A percentile compares a stretch with the other conserved stretches of the same genome.
phyloP scores from a whole-genome alignment of 1,284 basidiomycete genomes.

The Hemileia vastatrix region DNA sequence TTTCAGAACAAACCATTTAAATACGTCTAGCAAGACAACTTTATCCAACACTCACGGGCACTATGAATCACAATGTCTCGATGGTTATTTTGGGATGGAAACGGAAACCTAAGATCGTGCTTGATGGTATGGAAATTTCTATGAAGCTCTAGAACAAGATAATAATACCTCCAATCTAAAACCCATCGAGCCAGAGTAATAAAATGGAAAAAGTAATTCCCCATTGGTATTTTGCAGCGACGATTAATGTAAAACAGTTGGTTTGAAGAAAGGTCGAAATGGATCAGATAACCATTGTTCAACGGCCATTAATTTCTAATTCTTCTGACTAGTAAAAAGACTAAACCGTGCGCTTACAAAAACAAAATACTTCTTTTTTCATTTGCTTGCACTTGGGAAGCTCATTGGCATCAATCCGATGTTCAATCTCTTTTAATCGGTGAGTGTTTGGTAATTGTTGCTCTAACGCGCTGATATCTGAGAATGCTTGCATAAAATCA shows the following conservation, averaged over 20 bases:
- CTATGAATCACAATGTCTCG: constrained; percentile 16
- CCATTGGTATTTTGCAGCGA: not conserved
- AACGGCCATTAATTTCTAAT: too few species aligned
- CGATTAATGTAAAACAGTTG: not conserved
- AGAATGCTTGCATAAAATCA: constrained; percentile 20
- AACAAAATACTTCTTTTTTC: constrained; percentile 17
- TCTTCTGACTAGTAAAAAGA: not conserved
- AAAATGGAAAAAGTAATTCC: not conserved
- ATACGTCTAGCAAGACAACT: too few species aligned
- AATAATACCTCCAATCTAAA: constrained; percentile 20
- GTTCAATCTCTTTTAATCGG: constrained; percentile 3
- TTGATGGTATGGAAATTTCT: constrained; percentile 13
- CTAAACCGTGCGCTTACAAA: constrained; percentile 2
- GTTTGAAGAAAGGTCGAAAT: too few species aligned
- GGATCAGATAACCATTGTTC: too few species aligned
- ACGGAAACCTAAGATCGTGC: constrained; percentile 6
- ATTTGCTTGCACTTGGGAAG: constrained; percentile 12
- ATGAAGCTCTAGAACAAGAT: constrained; percentile 16
- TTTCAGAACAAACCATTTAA: too few species aligned
- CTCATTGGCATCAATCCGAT: constrained; percentile 3
- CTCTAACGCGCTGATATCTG: constrained; percentile 13
- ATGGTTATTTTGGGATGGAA: too few species aligned
- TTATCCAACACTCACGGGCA: constrained; percentile 16
- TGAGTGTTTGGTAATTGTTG: constrained; percentile 8
- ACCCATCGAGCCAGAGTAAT: too few species aligned